These are phyloP conservation scores for Salix purpurea DNA, from an alignment of 345 rosid species.

Conservation along the genomic window DNA sequence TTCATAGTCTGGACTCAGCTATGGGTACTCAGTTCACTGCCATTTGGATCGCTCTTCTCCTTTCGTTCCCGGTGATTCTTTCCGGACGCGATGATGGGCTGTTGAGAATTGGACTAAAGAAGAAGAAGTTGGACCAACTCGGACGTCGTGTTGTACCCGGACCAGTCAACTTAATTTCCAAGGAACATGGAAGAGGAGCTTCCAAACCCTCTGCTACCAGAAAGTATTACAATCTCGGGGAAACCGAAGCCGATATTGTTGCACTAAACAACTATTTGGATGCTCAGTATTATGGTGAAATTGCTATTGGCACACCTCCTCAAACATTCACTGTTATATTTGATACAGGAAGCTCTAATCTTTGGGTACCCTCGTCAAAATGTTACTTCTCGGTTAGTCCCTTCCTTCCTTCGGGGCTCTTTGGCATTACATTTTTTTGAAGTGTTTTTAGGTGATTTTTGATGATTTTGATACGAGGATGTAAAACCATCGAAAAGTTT, in stretches of 20 bases:
- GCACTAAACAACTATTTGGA: conserved; percentile 24
- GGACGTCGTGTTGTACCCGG: neutral
- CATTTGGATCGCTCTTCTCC: conserved; percentile 26
- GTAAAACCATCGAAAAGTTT: too few relatives aligned
- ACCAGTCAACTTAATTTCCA: neutral
- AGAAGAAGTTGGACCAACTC: conserved; percentile 16
- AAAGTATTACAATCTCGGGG: neutral
- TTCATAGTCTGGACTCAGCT: neutral
- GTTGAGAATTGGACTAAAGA: conserved; percentile 21
- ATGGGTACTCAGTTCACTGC: conserved; percentile 36
- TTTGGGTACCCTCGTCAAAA: conserved; percentile 30
- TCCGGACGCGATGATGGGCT: conserved; percentile 4
- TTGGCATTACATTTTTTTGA: neutral
- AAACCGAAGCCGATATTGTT: conserved; percentile 1
- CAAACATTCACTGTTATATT: conserved; percentile 30
- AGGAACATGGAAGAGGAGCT: neutral
- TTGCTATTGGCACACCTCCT: conserved; percentile 25
- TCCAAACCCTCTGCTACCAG: neutral
- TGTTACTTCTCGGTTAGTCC: conserved; percentile 29
- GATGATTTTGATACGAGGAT: too few relatives aligned
- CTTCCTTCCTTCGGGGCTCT: neutral
- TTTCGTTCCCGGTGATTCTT: conserved; percentile 20
- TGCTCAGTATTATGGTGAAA: conserved; percentile 34
- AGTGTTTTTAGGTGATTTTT: neutral
- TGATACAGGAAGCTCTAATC: conserved; percentile 35